Conservation (phyloP, 768 basidiomycete genomes). For the Scleroderma citrinum region DNA sequence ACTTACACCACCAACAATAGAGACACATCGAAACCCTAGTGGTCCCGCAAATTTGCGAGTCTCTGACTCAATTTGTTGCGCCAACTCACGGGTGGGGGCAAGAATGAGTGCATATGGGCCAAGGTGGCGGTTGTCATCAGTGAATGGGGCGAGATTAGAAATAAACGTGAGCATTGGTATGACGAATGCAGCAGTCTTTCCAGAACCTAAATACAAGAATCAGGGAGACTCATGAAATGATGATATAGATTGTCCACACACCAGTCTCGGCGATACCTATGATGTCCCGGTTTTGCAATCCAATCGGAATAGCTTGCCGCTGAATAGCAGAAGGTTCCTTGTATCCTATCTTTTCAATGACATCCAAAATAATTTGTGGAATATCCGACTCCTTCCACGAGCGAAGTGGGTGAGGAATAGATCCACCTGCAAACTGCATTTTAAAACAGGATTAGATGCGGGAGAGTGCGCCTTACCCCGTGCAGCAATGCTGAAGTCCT, state of each 20-base stretch:
- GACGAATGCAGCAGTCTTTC: slow-evolving; percentile 97
- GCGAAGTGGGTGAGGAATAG: slow-evolving; percentile 89
- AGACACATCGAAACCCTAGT: slow-evolving; percentile 90
- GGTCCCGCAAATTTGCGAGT: slow-evolving; percentile 87
- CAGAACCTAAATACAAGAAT: slow-evolving; percentile 61
- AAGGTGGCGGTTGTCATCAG: slow-evolving; percentile 89
- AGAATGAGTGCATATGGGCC: slow-evolving; percentile 92
- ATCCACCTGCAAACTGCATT: slow-evolving; percentile 55
- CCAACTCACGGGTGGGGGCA: slow-evolving; percentile 96
- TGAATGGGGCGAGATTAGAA: slow-evolving; percentile 73
- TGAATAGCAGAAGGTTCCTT: slow-evolving; percentile 97
- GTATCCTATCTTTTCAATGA: slow-evolving; percentile 91
- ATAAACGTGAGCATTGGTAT: slow-evolving; percentile 98
- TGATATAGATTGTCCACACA: slow-evolving; percentile 27
- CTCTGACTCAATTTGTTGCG: slow-evolving; percentile 94
- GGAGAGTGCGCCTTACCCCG: slow-evolving; percentile 53
- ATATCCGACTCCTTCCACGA: slow-evolving; percentile 89
- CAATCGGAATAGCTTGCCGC: slow-evolving; percentile 98
- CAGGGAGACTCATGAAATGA: background rate
- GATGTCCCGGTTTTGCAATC: slow-evolving; percentile 91
- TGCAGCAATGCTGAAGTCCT: slow-evolving; percentile 95
- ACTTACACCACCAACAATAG: slow-evolving; percentile 91
- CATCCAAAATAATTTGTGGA: slow-evolving; percentile 68
- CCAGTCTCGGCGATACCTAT: slow-evolving; percentile 99
- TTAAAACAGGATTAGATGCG: background rate